phyloP scores from a whole-genome alignment of 2,329 filamentous ascomycete genomes.

The Zasmidium angulare region DNA sequence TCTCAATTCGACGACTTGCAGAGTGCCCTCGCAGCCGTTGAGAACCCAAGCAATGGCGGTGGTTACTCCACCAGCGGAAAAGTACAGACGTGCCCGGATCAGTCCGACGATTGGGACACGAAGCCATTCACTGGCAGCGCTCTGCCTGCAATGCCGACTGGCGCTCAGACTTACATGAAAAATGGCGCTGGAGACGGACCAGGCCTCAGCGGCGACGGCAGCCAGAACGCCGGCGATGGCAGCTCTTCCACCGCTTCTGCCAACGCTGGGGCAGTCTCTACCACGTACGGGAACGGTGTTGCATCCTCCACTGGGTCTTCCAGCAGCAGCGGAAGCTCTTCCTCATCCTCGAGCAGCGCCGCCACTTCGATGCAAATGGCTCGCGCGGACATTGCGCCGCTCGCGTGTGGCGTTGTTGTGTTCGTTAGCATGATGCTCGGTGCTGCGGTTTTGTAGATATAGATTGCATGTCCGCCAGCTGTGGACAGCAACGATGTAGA shows the following conservation, averaged over 20 bases:
- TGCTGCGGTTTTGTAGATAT: slow-evolving; percentile 39
- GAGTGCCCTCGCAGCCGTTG: slow-evolving; percentile 49
- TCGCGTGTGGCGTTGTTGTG: slow-evolving; percentile 51
- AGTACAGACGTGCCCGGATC: slow-evolving; percentile 54
- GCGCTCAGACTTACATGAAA: slow-evolving; percentile 56
- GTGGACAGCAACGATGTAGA: no score
- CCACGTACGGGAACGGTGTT: slow-evolving; percentile 22
- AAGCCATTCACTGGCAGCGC: slow-evolving; percentile 40
- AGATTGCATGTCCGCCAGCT: not conserved
- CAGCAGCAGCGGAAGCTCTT: slow-evolving; percentile 27
- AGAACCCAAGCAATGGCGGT: slow-evolving; percentile 55
- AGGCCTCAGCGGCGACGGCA: slow-evolving; percentile 50
- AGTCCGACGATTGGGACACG: slow-evolving; percentile 57
- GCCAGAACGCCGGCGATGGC: slow-evolving; percentile 52
- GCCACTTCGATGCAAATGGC: slow-evolving; percentile 44
- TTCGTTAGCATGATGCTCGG: slow-evolving; percentile 55
- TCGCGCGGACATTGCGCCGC: slow-evolving; percentile 48
- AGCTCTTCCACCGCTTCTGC: slow-evolving; percentile 50
- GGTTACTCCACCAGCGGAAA: slow-evolving; percentile 56
- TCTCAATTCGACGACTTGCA: slow-evolving; percentile 62
- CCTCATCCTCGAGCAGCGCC: slow-evolving; percentile 32
- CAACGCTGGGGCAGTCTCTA: slow-evolving; percentile 48
- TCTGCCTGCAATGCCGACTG: slow-evolving; percentile 58
- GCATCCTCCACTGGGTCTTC: slow-evolving; percentile 6
- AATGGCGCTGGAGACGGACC: slow-evolving; percentile 56